Conservation (phyloP, 2,329 filamentous ascomycete genomes). For the Calycina marina region DNA sequence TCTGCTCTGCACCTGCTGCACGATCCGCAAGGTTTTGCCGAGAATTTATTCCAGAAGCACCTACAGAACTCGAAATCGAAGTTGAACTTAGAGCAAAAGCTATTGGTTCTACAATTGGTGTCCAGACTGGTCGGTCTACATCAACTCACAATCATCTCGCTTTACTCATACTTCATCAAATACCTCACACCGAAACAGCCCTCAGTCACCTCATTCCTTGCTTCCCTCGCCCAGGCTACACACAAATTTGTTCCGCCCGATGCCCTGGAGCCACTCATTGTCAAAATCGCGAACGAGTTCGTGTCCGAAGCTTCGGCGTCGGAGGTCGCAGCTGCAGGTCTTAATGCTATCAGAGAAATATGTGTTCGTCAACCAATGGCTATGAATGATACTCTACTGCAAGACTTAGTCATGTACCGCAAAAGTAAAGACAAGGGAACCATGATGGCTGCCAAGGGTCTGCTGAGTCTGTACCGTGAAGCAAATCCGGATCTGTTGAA, state of each 20-base stretch:
- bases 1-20: slow-evolving; percentile 87
- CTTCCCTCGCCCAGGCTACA: slow-evolving; percentile 79
- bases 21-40: slow-evolving; percentile 87
- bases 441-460: slow-evolving; percentile 95
- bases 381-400: slow-evolving; percentile 88
- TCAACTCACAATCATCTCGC: slow-evolving; percentile 73
- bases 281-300: slow-evolving; percentile 97
- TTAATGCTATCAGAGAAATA: slow-evolving; percentile 91
- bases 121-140: slow-evolving; percentile 85
- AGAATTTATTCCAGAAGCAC: slow-evolving; percentile 80
- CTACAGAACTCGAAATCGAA: slow-evolving; percentile 76
- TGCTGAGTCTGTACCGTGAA: slow-evolving; percentile 82
- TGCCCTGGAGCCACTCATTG: slow-evolving; percentile 74
- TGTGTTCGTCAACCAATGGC: slow-evolving; percentile 87
- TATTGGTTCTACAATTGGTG: slow-evolving; percentile 81
- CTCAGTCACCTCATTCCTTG: slow-evolving; percentile 76
- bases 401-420: slow-evolving; percentile 89
- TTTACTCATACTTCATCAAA: slow-evolving; percentile 91
- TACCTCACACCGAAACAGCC: slow-evolving; percentile 78
- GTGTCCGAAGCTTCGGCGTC: slow-evolving; percentile 86
- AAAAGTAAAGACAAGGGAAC: slow-evolving; percentile 98
- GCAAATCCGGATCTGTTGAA: slow-evolving; percentile 79
- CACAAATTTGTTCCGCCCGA: slow-evolving; percentile 89
- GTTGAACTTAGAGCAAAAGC: slow-evolving; percentile 74
- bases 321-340: slow-evolving; percentile 79